These are phyloP conservation scores for Kazachstania bromeliacearum DNA, from an alignment of 805 yeast species.

Conservation along the genomic window DNA sequence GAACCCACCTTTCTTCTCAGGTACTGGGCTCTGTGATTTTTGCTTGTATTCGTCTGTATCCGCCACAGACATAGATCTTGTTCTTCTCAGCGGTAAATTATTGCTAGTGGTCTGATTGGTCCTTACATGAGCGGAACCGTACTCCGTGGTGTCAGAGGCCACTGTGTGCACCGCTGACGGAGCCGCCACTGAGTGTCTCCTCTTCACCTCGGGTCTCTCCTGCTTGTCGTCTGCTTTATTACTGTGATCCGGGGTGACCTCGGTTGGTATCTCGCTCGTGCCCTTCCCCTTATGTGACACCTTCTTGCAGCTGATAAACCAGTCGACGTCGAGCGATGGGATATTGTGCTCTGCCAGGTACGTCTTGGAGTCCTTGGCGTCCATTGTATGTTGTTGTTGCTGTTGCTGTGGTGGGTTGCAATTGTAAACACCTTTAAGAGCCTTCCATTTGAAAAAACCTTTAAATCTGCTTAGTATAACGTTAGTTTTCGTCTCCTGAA, in stretches of 20 bases:
- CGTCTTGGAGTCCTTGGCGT: constrained; percentile 12
- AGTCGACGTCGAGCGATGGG: constrained; percentile 22
- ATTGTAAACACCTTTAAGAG: too few relatives aligned
- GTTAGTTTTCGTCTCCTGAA: too few relatives aligned
- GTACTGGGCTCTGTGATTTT: constrained; percentile 1
- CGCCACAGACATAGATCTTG: constrained; percentile 27
- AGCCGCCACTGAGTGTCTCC: constrained; percentile 6
- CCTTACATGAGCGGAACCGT: not conserved
- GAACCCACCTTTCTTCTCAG: constrained; percentile 28
- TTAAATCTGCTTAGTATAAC: too few relatives aligned
- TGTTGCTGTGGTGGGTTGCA: too few relatives aligned
- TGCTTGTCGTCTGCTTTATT: not conserved
- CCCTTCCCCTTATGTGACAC: constrained; percentile 1
- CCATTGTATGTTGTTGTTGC: too few relatives aligned
- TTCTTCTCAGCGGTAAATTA: constrained; percentile 14
- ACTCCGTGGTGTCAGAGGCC: constrained; percentile 1
- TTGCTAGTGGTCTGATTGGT: constrained; percentile 2
- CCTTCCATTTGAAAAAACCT: too few relatives aligned
- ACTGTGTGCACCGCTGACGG: not conserved
- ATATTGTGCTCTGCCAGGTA: constrained; percentile 17
- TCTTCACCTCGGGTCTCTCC: not conserved
- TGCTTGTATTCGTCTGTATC: constrained; percentile 4
- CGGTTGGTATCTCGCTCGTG: not conserved
- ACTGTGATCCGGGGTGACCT: not conserved
- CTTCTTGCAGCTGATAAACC: constrained; percentile 20